Conservation (phyloP, 2,329 filamentous ascomycete species). For the Fusarium sp. region DNA sequence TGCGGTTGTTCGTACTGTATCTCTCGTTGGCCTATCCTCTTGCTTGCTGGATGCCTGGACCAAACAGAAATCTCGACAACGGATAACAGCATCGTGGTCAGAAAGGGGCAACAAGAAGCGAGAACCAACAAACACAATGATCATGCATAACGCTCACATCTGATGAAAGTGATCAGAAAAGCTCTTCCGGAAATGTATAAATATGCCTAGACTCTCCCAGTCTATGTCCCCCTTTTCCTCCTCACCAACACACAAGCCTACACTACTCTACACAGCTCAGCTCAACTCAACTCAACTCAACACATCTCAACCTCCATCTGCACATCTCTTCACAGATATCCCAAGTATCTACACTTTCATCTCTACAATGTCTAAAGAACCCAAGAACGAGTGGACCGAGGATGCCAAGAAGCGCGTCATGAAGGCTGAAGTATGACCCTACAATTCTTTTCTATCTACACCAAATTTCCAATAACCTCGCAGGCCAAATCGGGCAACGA, state of each 20-base stretch:
- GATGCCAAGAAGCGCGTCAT: constrained; percentile 24
- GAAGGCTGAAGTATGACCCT: constrained; percentile 2
- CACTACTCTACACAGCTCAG: constrained; percentile 4
- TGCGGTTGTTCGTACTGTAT: background rate
- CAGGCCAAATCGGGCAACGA: constrained; percentile 9
- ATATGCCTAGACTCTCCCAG: background rate
- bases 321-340: background rate
- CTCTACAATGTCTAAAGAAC: constrained; percentile 19
- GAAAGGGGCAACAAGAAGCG: constrained; percentile 1
- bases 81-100: background rate
- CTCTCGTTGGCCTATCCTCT: background rate
- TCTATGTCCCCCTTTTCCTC: constrained; percentile 4
- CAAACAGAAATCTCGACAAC: background rate
- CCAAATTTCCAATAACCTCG: background rate
- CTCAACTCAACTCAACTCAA: background rate
- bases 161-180: background rate
- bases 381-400: constrained; percentile 11
- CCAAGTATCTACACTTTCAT: background rate
- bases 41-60: background rate
- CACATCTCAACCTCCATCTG: too few relatives aligned
- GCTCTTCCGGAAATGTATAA: constrained; percentile 19
- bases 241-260: constrained; percentile 5
- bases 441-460: too few relatives aligned
- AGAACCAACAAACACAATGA: background rate
- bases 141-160: background rate